Evolutionary conservation across 345 rosid genomes (phyloP).

Genomic region (Eucalyptus pumila): DNA sequence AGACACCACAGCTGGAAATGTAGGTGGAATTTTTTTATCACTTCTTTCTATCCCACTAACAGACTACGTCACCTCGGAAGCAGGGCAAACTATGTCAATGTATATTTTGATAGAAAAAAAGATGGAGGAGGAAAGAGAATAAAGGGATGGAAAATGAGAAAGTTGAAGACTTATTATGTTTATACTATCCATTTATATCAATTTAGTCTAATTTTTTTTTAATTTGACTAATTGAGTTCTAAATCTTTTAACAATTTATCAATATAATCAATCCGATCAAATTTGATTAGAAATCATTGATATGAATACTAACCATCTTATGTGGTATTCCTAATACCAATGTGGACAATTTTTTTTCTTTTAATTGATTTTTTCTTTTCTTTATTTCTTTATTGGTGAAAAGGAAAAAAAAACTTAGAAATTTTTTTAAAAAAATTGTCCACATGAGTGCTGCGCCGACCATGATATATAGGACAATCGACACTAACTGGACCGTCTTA

Average conservation of each 20-base stretch:
- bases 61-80: not conserved
- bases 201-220: not conserved
- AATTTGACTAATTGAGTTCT: no score
- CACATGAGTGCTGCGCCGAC: no score
- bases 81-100: not conserved
- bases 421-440: rapidly evolving
- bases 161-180: no score
- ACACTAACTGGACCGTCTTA: rapidly evolving
- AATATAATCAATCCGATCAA: not conserved
- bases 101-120: not conserved
- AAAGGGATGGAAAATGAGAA: not conserved
- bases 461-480: no score
- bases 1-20: not conserved
- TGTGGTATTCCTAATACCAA: rapidly evolving
- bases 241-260: no score
- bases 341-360: no score
- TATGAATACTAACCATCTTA: rapidly evolving
- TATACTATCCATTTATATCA: no score
- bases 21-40: not conserved
- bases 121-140: not conserved
- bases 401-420: no score
- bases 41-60: not conserved
- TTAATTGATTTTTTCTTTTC: not conserved
- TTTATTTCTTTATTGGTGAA: not conserved
- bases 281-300: no score